Evolutionary conservation across 2,329 filamentous ascomycete genomes (phyloP).

Genomic region (Bimuria novae-zelandiae): DNA sequence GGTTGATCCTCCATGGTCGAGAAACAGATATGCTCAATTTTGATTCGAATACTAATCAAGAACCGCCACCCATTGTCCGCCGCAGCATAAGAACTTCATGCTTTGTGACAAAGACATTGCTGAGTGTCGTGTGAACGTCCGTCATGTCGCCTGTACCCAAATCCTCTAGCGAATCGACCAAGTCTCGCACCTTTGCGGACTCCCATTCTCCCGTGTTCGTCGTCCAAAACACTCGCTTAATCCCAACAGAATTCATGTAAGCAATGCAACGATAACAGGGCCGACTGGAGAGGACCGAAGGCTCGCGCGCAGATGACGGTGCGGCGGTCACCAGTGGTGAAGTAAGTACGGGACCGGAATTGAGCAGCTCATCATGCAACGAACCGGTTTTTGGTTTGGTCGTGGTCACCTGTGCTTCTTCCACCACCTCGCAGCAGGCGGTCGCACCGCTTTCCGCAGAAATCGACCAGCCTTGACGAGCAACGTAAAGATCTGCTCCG

Average conservation of each 20-base stretch:
- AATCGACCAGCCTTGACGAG: slow-evolving; percentile 44
- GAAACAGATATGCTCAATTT: too few species aligned
- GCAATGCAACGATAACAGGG: slow-evolving; percentile 59
- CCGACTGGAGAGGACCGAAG: slow-evolving; percentile 47
- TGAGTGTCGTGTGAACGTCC: slow-evolving; percentile 20
- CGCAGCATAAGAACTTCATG: slow-evolving; percentile 57
- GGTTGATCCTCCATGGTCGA: too few species aligned
- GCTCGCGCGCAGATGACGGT: slow-evolving; percentile 11
- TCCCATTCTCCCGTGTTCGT: slow-evolving; percentile 56
- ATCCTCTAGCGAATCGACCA: slow-evolving; percentile 53
- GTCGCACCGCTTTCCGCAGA: not conserved
- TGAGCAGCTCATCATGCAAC: slow-evolving; percentile 55
- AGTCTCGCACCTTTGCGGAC: slow-evolving; percentile 55
- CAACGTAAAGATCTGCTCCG: slow-evolving; percentile 59
- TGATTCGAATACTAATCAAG: not conserved
- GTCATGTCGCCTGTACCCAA: slow-evolving; percentile 19
- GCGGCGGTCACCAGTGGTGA: not conserved
- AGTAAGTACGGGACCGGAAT: slow-evolving; percentile 7
- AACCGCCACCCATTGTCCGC: slow-evolving; percentile 34
- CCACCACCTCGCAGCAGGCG: slow-evolving; percentile 4
- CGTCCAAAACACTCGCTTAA: slow-evolving; percentile 60
- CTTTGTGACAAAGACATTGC: slow-evolving; percentile 57
- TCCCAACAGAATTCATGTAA: slow-evolving; percentile 58
- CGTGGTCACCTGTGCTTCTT: not conserved
- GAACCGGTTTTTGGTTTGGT: slow-evolving; percentile 34